phyloP scores from a whole-genome alignment of 2,329 filamentous ascomycete species.

The Didymella exigua region DNA sequence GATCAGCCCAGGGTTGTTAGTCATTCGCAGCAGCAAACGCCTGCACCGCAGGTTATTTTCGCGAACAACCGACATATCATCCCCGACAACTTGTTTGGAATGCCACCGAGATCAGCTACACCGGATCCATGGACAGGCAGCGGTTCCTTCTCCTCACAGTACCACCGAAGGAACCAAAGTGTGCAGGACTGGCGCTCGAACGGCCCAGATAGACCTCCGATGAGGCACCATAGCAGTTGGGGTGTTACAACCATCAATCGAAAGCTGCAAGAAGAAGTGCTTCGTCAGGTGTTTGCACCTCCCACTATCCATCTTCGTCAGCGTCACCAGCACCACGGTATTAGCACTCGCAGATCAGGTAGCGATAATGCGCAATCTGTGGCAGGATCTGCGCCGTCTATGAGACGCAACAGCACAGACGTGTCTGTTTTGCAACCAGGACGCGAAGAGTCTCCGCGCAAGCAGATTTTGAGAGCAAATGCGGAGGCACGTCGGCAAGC shows the following conservation, averaged over 20 bases:
- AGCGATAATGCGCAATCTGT: conserved; percentile 33
- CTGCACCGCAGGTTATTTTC: conserved; percentile 88
- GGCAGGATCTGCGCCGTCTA: conserved; percentile 42
- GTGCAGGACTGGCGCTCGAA: conserved; percentile 34
- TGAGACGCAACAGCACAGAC: conserved; percentile 49
- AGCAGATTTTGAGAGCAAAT: conserved; percentile 51
- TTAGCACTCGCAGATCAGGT: conserved; percentile 57
- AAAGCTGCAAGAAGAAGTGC: conserved; percentile 84
- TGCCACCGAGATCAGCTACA: conserved; percentile 55
- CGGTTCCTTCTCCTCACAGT: conserved; percentile 38
- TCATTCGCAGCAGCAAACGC: conserved; percentile 76
- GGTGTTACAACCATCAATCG: conserved; percentile 92
- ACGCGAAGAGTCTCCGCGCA: conserved; percentile 48
- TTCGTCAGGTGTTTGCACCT: conserved; percentile 88
- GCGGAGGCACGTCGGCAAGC: conserved; percentile 48
- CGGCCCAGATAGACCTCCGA: conserved; percentile 47
- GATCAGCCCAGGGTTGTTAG: conserved; percentile 60
- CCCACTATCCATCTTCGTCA: conserved; percentile 82
- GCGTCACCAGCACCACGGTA: conserved; percentile 68
- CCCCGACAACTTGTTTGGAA: conserved; percentile 78
- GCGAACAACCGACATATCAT: conserved; percentile 94
- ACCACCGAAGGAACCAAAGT: conserved; percentile 46
- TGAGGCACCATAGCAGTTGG: conserved; percentile 68
- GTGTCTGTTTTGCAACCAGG: conserved; percentile 37
- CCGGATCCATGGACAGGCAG: conserved; percentile 44